phyloP scores from a whole-genome alignment of 345 rosid species.

The Bretschneidera sinensis region DNA sequence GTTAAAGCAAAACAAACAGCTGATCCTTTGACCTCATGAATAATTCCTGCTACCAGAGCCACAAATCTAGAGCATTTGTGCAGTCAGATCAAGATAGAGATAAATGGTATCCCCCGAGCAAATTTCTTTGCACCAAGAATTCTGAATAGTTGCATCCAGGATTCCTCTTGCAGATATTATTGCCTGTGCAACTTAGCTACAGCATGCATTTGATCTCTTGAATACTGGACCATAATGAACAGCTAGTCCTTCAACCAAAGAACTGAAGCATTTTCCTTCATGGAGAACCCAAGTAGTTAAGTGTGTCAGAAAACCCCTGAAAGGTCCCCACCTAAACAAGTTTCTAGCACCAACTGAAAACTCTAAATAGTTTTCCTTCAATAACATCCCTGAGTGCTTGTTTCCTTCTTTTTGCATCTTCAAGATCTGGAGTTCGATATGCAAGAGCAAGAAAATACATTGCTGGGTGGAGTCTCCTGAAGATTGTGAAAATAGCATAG shows the following conservation, averaged over 20 bases:
- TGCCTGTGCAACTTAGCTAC: constrained; percentile 7
- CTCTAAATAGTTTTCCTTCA: constrained; percentile 36
- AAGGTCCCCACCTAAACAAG: constrained; percentile 31
- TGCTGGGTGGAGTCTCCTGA: constrained; percentile 94
- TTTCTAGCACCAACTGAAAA: constrained; percentile 68
- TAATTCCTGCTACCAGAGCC: too few relatives aligned
- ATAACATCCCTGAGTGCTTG: constrained; percentile 34
- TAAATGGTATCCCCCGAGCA: too few relatives aligned
- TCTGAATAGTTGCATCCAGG: too few relatives aligned
- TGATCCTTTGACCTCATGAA: too few relatives aligned
- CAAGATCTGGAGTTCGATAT: constrained; percentile 87
- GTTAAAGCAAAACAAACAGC: too few relatives aligned
- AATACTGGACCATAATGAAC: constrained; percentile 1
- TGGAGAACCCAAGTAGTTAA: background rate
- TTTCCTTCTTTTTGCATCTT: constrained; percentile 71
- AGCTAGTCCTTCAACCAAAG: constrained; percentile 10
- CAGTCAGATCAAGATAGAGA: too few relatives aligned
- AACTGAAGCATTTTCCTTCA: background rate
- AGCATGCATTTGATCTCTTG: background rate
- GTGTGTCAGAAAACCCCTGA: background rate
- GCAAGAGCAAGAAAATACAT: constrained; percentile 82
- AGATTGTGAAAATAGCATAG: constrained; percentile 16
- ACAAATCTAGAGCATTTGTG: too few relatives aligned
- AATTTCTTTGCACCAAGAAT: too few relatives aligned
- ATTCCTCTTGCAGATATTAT: too few relatives aligned